Conservation (phyloP, 257 asterid species). For the Thymus quinquecostatus region DNA sequence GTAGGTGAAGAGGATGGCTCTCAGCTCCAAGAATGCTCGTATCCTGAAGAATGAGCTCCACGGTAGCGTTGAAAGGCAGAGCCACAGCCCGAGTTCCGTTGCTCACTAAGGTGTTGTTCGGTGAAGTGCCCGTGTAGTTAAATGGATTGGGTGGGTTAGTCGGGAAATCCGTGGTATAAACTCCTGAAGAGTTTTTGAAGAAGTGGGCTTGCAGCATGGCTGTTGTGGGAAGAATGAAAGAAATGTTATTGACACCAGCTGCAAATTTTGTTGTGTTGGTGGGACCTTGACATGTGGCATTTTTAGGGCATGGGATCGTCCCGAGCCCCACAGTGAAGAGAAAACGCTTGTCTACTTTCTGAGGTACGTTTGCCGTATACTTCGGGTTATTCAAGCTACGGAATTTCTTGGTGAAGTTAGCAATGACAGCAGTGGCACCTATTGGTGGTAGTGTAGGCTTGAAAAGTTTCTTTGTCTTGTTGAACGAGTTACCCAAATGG, state of each 20-base stretch:
- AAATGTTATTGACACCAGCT: constrained; percentile 59
- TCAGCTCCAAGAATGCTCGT: constrained; percentile 78
- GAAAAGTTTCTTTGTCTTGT: constrained; percentile 27
- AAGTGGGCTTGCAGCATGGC: constrained; percentile 61
- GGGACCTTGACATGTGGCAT: constrained; percentile 67
- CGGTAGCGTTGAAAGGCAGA: constrained; percentile 59
- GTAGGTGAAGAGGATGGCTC: constrained; percentile 76
- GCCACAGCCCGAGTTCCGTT: constrained; percentile 51
- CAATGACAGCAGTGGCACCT: constrained; percentile 43
- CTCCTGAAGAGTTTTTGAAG: constrained; percentile 43
- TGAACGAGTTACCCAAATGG: constrained; percentile 22
- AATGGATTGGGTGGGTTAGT: constrained; percentile 47
- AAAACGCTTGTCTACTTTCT: constrained; percentile 46
- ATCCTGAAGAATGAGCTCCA: constrained; percentile 67
- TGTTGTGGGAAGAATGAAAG: constrained; percentile 59
- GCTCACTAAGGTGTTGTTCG: constrained; percentile 60
- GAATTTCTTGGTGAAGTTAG: constrained; percentile 55
- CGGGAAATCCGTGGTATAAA: constrained; percentile 65
- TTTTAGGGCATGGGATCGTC: constrained; percentile 56
- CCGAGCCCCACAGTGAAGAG: constrained; percentile 67
- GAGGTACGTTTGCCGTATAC: constrained; percentile 57
- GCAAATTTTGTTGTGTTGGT: constrained; percentile 67
- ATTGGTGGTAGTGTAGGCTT: constrained; percentile 57
- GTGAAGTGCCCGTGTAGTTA: constrained; percentile 71
- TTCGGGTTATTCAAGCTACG: constrained; percentile 57